Conservation (phyloP, 1,139 yeast genomes). For the Geotrichum siamense region DNA sequence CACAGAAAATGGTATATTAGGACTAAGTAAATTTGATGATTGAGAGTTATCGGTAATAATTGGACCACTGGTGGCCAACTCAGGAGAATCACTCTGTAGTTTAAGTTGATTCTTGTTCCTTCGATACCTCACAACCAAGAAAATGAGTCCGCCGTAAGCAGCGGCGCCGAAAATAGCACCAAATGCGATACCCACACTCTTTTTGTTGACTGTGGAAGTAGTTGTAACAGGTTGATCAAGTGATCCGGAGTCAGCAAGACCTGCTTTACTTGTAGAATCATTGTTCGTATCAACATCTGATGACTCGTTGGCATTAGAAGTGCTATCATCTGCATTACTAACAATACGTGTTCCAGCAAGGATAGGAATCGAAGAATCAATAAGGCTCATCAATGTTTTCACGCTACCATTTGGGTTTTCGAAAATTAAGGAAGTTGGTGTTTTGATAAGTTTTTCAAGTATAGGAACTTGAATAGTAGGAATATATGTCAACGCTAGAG, state of each 20-base stretch:
- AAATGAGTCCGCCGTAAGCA: slow-evolving; percentile 33
- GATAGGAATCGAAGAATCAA: slow-evolving; percentile 36
- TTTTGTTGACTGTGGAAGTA: slow-evolving; percentile 26
- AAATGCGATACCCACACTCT: slow-evolving; percentile 36
- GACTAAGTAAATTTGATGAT: background rate
- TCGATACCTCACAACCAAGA: slow-evolving; percentile 30
- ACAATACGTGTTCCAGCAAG: slow-evolving; percentile 24
- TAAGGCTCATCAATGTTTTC: slow-evolving; percentile 33
- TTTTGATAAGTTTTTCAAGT: slow-evolving; percentile 29
- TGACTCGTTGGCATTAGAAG: slow-evolving; percentile 11
- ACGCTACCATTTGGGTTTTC: slow-evolving; percentile 32
- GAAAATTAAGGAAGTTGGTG: slow-evolving; percentile 33
- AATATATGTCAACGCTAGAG: slow-evolving; percentile 36
- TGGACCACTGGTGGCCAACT: slow-evolving; percentile 15
- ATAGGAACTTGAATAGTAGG: slow-evolving; percentile 31
- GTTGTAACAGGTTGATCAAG: slow-evolving; percentile 30
- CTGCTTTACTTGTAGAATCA: slow-evolving; percentile 9
- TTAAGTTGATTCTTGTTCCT: slow-evolving; percentile 25
- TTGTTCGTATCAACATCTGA: slow-evolving; percentile 16
- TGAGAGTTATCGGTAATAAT: slow-evolving; percentile 16
- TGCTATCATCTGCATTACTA: slow-evolving; percentile 12
- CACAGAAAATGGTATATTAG: background rate
- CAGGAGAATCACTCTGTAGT: slow-evolving; percentile 13
- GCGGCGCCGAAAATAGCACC: slow-evolving; percentile 37
- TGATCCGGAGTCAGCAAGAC: slow-evolving; percentile 28